Evolutionary conservation across 805 yeast genomes (phyloP), one percentile per base, ranked within the genome.

Genomic region (Candida andamanensis): DNA sequence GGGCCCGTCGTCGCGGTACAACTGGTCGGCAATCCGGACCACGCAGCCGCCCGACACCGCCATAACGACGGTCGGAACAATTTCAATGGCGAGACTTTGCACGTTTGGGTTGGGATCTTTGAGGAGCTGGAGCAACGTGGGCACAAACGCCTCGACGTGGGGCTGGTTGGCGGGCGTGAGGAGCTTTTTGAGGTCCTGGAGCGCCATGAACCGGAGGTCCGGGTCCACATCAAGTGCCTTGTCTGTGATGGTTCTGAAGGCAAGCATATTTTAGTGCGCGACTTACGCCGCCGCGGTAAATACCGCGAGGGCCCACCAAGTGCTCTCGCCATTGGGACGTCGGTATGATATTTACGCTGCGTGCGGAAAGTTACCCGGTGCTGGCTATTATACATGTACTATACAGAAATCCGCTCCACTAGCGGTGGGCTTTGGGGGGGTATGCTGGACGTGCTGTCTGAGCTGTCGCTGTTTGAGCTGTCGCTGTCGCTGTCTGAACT

Each of bases 131-230:
- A 67, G 58, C 25, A 74, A 47, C 12, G 64, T 52, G 28, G 63
- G 59, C 29, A 63, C 50, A 45, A 75, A 57, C 12, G 47, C 48
- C 30, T 44, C 56, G 37, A 63, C 54, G 36, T 50, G 45, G 36
- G 38, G 35, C 44, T 45, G 39, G 51, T 47, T 46, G 43, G 43
- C 35, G 47, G 46, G 35, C 36, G 40, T 39, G 15, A 72, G 46
- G 28, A 58, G 47, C 47, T 72, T 72, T 44, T 71, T 74, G 45
- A 84, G 66, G 48, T 85, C 95, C 44, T 74, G 81, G 34, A 85
- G 60, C 2, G 89, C 94, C 95, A 85, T 85, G 58, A 78, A 85
- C 51, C 95, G 63, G 43, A 82, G 60, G 50, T 85, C 95, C 3
- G 92, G 82, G 46, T 85, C 95, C 3, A 78, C 79, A 42, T 79